Evolutionary conservation across 2,329 filamentous ascomycete genomes (phyloP).

Genomic region (Fusarium metavorans): DNA sequence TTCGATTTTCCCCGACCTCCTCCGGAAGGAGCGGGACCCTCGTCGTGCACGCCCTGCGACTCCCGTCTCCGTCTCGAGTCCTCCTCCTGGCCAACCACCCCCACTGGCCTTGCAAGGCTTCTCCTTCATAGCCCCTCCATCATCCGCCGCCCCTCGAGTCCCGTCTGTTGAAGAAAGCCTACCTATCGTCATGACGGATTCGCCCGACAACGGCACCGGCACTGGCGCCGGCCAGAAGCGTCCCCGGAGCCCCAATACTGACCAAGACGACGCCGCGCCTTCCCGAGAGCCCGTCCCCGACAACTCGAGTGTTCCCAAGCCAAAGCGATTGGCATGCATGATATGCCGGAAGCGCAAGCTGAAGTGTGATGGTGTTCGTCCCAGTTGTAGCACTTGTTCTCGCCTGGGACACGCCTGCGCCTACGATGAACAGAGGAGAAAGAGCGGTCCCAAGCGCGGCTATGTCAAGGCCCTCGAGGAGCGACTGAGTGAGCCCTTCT

Average conservation of each 20-base stretch:
- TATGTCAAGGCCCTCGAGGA: constrained; percentile 96
- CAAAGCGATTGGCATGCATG: constrained; percentile 95
- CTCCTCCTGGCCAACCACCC: constrained; percentile 11
- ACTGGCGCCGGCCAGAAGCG: constrained; percentile 48
- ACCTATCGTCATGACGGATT: constrained; percentile 49
- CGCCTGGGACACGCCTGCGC: constrained; percentile 88
- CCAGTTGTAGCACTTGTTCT: constrained; percentile 89
- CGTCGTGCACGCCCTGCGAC: constrained; percentile 11
- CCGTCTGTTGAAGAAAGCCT: neutral
- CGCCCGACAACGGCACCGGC: constrained; percentile 53
- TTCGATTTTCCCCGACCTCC: neutral
- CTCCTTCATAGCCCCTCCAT: constrained; percentile 13
- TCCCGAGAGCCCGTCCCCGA: constrained; percentile 59
- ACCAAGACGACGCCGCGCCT: constrained; percentile 50
- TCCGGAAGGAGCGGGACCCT: constrained; percentile 28
- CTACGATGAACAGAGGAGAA: constrained; percentile 92
- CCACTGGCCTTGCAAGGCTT: constrained; percentile 28
- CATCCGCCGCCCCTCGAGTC: constrained; percentile 1
- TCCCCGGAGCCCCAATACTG: constrained; percentile 44
- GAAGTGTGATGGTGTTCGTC: constrained; percentile 86
- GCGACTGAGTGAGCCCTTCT: constrained; percentile 77
- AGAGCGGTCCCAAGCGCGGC: constrained; percentile 93
- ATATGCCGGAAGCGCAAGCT: constrained; percentile 94
- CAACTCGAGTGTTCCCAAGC: constrained; percentile 74
- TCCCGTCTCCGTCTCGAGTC: constrained; percentile 14